These are phyloP conservation scores for Chlorella sp. DNA, from an alignment of 139 green algal genomes.

Conservation along the genomic window DNA sequence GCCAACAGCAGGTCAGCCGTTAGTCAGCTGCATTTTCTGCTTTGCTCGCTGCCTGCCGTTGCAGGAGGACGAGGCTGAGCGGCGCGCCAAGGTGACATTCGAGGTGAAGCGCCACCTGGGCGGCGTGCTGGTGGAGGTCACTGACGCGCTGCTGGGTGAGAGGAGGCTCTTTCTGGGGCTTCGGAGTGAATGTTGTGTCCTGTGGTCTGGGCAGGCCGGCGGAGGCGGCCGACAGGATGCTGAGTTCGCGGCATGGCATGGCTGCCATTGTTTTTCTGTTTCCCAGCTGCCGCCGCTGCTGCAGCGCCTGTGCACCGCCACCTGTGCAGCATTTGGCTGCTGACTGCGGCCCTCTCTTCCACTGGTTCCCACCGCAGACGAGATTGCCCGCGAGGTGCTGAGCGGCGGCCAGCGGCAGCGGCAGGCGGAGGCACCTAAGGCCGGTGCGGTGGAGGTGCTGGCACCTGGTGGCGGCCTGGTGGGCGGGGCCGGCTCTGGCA, in stretches of 20 bases:
- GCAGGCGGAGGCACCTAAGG: not conserved
- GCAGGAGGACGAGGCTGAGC: conserved; percentile 24
- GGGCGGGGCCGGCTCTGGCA: not conserved
- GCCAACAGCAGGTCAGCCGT: too few species aligned
- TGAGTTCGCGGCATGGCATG: too few species aligned
- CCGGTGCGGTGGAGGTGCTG: conserved; percentile 42
- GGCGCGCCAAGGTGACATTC: conserved; percentile 34
- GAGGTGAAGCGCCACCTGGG: conserved; percentile 65
- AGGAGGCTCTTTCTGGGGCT: too few species aligned
- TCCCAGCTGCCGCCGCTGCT: not conserved
- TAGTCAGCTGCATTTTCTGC: too few species aligned
- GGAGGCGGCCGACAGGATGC: too few species aligned
- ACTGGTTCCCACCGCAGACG: conserved; percentile 43
- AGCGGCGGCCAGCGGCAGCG: not conserved
- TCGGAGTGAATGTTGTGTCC: too few species aligned
- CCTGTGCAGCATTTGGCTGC: not conserved
- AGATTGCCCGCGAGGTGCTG: conserved; percentile 56
- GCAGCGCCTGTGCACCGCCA: not conserved
- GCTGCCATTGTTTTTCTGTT: too few species aligned
- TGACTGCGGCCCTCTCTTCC: too few species aligned
- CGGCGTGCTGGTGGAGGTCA: conserved; percentile 69
- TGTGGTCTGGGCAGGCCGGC: too few species aligned
- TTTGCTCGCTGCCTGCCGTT: not conserved
- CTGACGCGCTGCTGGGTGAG: conserved; percentile 69
- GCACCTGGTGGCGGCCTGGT: conserved; percentile 13